Evolutionary conservation across 2,329 filamentous ascomycete species (phyloP).

Genomic region (Paracorniculantispora psalliotae): DNA sequence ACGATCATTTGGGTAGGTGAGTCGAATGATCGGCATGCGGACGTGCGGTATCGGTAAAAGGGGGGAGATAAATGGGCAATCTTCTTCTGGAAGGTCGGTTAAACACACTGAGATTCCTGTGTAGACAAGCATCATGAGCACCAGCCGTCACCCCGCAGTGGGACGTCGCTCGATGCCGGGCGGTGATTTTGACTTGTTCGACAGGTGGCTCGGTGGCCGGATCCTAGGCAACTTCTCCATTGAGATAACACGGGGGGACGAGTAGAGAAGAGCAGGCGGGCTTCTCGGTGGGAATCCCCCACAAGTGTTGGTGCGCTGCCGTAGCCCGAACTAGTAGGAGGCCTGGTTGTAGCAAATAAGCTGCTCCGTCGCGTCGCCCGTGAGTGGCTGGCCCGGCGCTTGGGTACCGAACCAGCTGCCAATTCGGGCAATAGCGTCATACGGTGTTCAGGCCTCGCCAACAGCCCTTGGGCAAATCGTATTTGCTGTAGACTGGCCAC

Average conservation of each 20-base stretch:
- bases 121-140: not conserved
- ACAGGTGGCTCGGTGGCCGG: not conserved
- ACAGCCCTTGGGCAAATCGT: not conserved
- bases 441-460: not conserved
- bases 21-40: not conserved
- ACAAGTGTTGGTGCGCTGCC: not conserved
- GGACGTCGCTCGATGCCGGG: not conserved
- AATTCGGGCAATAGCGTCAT: not conserved
- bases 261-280: not conserved
- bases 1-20: constrained; percentile 1
- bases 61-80: not conserved
- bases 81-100: not conserved
- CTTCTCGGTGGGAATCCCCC: not conserved
- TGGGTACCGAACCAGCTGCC: not conserved
- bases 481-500: not conserved
- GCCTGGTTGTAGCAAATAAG: not conserved
- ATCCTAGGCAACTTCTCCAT: not conserved
- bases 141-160: not conserved
- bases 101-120: not conserved
- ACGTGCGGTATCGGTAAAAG: not conserved
- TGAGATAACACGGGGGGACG: not conserved
- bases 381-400: not conserved
- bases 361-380: not conserved
- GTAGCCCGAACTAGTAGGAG: not conserved
- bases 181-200: not conserved